These are phyloP conservation scores for Trametes versicolor DNA, from an alignment of 1,284 basidiomycete genomes.

Conservation along the genomic window DNA sequence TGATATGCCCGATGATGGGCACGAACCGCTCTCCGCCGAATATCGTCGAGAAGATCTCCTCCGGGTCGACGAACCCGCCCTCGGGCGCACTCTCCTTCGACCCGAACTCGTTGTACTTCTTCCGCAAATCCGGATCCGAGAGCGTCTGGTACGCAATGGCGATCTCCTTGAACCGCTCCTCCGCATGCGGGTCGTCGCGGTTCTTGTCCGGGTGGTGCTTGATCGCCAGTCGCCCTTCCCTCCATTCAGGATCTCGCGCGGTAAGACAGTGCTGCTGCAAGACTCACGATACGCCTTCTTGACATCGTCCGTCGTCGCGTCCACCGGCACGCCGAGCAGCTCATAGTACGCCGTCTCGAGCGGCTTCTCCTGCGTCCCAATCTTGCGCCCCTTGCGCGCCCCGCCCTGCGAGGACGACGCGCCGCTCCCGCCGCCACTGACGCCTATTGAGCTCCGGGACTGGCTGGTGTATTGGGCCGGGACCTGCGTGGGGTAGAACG, in stretches of 20 bases:
- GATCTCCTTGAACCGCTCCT: constrained; percentile 90
- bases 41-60: constrained; percentile 93
- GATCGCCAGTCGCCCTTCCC: constrained; percentile 89
- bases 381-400: constrained; percentile 65
- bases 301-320: constrained; percentile 86
- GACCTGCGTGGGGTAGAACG: constrained; percentile 71
- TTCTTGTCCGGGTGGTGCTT: constrained; percentile 96
- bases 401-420: constrained; percentile 37
- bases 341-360: constrained; percentile 93
- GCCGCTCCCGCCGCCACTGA: constrained; percentile 37
- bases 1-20: constrained; percentile 86
- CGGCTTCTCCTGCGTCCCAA: constrained; percentile 89
- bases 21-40: constrained; percentile 90
- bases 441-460: constrained; percentile 18
- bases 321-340: constrained; percentile 78
- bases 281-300: constrained; percentile 93
- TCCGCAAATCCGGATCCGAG: constrained; percentile 85
- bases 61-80: constrained; percentile 78
- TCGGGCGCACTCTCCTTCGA: constrained; percentile 83
- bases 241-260: constrained; percentile 2
- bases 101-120: constrained; percentile 95
- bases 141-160: constrained; percentile 91
- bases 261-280: neutral
- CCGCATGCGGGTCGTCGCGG: constrained; percentile 90
- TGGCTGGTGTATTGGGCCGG: constrained; percentile 39